A percentile compares a stretch with the other conserved stretches of the same genome.
phyloP scores from a whole-genome alignment of 768 basidiomycete species.

The Tricholoma bakamatsutake region DNA sequence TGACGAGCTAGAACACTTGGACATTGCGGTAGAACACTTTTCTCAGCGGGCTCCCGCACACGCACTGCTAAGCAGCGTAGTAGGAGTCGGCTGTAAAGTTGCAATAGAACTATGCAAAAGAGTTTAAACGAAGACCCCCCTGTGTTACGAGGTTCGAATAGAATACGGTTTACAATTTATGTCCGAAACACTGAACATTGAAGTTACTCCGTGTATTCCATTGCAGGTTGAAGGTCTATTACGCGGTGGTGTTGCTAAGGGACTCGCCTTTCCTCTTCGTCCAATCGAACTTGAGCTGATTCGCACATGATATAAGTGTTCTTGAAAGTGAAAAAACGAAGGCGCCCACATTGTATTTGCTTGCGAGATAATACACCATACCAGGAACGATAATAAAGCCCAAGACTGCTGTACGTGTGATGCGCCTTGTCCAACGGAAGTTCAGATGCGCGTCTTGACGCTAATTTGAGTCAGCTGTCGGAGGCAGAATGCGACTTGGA shows the following conservation, averaged over 20 bases:
- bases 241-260: slow-evolving; percentile 14
- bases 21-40: slow-evolving; percentile 82
- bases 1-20: slow-evolving; percentile 92
- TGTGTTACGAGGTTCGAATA: too few species aligned
- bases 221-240: background rate
- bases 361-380: slow-evolving; percentile 44
- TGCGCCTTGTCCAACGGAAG: slow-evolving; percentile 73
- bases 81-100: slow-evolving; percentile 81
- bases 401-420: slow-evolving; percentile 54
- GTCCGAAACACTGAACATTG: too few species aligned
- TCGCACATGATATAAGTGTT: slow-evolving; percentile 6
- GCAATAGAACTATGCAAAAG: slow-evolving; percentile 89
- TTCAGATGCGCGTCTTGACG: slow-evolving; percentile 80
- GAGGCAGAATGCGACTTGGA: slow-evolving; percentile 1
- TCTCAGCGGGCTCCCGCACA: slow-evolving; percentile 91
- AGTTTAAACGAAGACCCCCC: background rate
- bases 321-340: background rate
- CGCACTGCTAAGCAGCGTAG: slow-evolving; percentile 78
- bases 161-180: too few species aligned
- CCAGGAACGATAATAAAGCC: slow-evolving; percentile 65
- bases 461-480: slow-evolving; percentile 30
- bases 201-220: too few species aligned
- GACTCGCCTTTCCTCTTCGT: slow-evolving; percentile 44
- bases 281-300: slow-evolving; percentile 41
- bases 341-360: slow-evolving; percentile 35